Evolutionary conservation across 192 early-diverging fungal species (phyloP).

Genomic region (Linnemannia elongata): DNA sequence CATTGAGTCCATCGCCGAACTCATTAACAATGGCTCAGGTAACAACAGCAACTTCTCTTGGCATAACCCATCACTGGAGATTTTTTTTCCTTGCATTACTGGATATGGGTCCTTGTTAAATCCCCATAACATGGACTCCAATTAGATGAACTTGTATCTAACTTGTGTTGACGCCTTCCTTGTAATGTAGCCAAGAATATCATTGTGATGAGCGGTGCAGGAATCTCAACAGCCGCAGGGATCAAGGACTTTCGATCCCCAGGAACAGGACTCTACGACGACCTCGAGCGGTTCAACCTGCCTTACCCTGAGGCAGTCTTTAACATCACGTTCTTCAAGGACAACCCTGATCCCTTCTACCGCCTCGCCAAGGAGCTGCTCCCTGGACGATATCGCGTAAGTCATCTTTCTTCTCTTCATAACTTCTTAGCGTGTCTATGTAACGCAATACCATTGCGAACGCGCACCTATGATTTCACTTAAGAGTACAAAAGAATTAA

Average conservation of each 20-base stretch:
- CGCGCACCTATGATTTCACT: not conserved
- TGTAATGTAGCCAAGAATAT: constrained; percentile 68
- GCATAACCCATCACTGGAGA: not conserved
- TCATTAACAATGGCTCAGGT: constrained; percentile 61
- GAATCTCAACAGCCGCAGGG: constrained; percentile 84
- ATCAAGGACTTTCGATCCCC: constrained; percentile 97
- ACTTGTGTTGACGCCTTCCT: not conserved
- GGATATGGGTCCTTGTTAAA: no score
- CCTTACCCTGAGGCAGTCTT: constrained; percentile 98
- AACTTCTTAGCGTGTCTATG: not conserved
- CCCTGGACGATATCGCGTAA: constrained; percentile 78
- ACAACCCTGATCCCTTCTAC: constrained; percentile 90
- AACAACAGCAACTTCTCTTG: not conserved
- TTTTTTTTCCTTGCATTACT: not conserved
- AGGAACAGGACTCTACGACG: constrained; percentile 93
- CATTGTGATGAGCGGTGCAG: constrained; percentile 94
- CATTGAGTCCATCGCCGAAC: constrained; percentile 57
- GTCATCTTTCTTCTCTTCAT: not conserved
- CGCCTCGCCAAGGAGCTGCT: constrained; percentile 91
- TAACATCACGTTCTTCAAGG: constrained; percentile 89
- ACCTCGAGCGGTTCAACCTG: constrained; percentile 88
- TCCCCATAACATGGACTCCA: not conserved
- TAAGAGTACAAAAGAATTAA: not conserved
- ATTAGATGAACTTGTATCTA: no score
- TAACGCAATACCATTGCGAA: not conserved